phyloP scores from a whole-genome alignment of 2,329 filamentous ascomycete genomes.

The Clonostachys rhizophaga region DNA sequence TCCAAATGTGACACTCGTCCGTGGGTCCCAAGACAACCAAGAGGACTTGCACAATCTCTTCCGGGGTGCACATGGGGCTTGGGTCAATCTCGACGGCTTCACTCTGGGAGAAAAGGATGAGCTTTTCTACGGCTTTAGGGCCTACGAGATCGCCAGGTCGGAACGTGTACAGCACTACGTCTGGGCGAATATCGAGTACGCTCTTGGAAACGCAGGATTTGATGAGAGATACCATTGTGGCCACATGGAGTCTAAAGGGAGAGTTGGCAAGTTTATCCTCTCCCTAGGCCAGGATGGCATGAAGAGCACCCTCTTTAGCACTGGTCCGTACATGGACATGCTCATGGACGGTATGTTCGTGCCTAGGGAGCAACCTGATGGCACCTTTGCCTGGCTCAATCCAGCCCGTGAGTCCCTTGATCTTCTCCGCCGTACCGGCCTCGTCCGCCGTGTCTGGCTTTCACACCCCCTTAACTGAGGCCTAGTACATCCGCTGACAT shows the following conservation, averaged over 20 bases:
- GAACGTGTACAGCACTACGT: slow-evolving; percentile 11
- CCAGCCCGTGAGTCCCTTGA: not conserved
- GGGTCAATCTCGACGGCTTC: slow-evolving; percentile 15
- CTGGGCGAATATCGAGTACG: slow-evolving; percentile 8
- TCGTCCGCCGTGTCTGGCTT: no score
- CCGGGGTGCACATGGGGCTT: slow-evolving; percentile 8
- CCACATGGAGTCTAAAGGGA: slow-evolving; percentile 12
- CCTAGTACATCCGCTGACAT: no score
- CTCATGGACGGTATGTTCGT: slow-evolving; percentile 4
- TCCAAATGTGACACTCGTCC: slow-evolving; percentile 7
- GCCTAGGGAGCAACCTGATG: slow-evolving; percentile 6
- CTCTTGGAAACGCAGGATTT: slow-evolving; percentile 4
- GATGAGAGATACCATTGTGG: slow-evolving; percentile 6
- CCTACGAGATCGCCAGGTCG: slow-evolving; percentile 11
- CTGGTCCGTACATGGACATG: slow-evolving; percentile 14
- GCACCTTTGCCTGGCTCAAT: slow-evolving; percentile 1
- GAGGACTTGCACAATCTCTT: slow-evolving; percentile 8
- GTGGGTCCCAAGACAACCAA: slow-evolving; percentile 4
- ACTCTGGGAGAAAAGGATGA: slow-evolving; percentile 14
- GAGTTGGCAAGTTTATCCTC: slow-evolving; percentile 10
- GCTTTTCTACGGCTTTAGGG: slow-evolving; percentile 11
- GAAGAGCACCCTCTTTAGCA: slow-evolving; percentile 10
- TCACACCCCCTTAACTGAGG: no score
- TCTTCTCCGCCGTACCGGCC: not conserved
- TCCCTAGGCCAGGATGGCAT: slow-evolving; percentile 8